These are phyloP conservation scores for Rhodocollybia butyracea DNA, from an alignment of 768 basidiomycete genomes.

Conservation along the genomic window DNA sequence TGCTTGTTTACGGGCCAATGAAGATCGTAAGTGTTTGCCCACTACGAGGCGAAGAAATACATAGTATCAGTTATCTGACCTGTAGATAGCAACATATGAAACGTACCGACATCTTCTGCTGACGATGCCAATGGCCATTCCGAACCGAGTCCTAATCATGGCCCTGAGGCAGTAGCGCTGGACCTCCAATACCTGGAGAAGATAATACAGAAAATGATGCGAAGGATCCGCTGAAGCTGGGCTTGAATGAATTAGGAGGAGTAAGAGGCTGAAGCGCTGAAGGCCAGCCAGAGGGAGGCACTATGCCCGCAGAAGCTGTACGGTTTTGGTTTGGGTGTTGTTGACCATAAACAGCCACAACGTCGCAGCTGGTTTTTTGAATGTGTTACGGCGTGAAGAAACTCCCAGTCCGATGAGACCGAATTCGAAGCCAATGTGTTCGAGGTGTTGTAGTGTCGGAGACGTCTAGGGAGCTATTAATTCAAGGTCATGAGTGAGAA, in stretches of 20 bases:
- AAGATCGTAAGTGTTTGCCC: constrained; percentile 71
- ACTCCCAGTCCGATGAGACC: constrained; percentile 22
- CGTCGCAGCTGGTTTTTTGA: background rate
- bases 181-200: background rate
- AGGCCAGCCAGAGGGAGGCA: constrained; percentile 8
- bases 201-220: constrained; percentile 13
- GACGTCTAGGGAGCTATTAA: background rate
- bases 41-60: constrained; percentile 25
- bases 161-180: background rate
- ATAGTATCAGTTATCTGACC: background rate
- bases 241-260: constrained; percentile 3
- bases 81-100: constrained; percentile 44
- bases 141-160: constrained; percentile 1
- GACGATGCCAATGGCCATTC: constrained; percentile 4
- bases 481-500: background rate
- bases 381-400: constrained; percentile 25
- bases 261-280: constrained; percentile 15
- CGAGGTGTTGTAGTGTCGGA: background rate
- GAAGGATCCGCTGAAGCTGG: constrained; percentile 9
- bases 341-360: background rate
- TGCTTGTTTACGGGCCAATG: constrained; percentile 68
- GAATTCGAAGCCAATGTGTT: constrained; percentile 1
- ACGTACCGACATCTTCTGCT: constrained; percentile 30
- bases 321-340: constrained; percentile 9
- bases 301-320: constrained; percentile 11